phyloP scores from a whole-genome alignment of 202 grass and related monocot species.

The Panicum virgatum region DNA sequence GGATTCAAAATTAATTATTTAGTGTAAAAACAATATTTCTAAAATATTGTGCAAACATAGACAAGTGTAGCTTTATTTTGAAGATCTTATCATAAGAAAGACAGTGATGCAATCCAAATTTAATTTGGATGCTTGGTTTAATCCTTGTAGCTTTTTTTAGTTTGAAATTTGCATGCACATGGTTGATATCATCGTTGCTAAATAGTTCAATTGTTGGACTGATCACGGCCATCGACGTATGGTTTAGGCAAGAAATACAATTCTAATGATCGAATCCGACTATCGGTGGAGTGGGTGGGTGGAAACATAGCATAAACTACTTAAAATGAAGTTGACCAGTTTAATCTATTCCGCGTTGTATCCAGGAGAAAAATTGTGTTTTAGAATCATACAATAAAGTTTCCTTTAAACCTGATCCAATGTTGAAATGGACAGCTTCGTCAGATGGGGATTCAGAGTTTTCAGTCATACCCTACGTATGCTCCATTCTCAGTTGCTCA shows the following conservation, averaged over 20 bases:
- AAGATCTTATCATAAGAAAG: no score
- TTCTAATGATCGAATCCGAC: neutral
- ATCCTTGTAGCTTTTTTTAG: no score
- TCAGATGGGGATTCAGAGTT: neutral
- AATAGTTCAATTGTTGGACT: no score
- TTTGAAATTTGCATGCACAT: no score
- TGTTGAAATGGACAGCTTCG: neutral
- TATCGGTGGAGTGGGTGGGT: constrained; percentile 14
- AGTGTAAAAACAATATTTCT: no score
- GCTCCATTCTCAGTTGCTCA: neutral
- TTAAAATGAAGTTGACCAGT: constrained; percentile 6
- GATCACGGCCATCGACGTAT: no score
- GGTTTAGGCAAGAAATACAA: neutral
- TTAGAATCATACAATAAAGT: neutral
- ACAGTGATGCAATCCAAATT: no score
- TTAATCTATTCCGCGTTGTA: neutral
- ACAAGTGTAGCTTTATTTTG: no score
- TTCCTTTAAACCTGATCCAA: neutral
- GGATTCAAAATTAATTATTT: no score
- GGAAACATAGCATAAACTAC: neutral
- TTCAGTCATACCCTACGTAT: neutral
- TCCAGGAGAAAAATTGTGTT: neutral
- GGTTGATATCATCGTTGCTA: no score
- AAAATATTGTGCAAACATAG: no score
- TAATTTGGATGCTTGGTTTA: no score